Percentiles rank a stretch among this genome's conserved stretches.
Conservation (phyloP, 2,329 filamentous ascomycete species). For the Podosphaera aphanis region DNA sequence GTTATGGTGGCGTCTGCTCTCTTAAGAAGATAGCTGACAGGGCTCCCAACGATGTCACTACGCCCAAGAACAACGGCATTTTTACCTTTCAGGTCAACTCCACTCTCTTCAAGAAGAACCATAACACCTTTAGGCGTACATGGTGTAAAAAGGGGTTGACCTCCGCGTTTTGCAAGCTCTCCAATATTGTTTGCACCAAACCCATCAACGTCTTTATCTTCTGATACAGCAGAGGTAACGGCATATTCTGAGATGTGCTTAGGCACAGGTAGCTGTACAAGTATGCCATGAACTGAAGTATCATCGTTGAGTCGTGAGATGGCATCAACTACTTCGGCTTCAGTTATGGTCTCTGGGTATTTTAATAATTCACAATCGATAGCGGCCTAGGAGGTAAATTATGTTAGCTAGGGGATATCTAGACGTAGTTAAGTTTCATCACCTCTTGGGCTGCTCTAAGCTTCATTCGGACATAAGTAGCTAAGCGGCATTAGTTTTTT, state of each 20-base stretch:
- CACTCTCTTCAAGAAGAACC: constrained; percentile 65
- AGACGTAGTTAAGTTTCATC: constrained; percentile 1
- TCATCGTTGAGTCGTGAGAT: constrained; percentile 73
- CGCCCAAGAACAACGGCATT: constrained; percentile 82
- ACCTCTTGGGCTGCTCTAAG: constrained; percentile 88
- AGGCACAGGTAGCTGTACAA: constrained; percentile 82
- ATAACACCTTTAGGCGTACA: constrained; percentile 97
- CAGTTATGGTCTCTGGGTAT: constrained; percentile 57
- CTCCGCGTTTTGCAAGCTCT: constrained; percentile 86
- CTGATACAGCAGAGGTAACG: constrained; percentile 71
- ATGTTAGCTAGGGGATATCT: constrained; percentile 5
- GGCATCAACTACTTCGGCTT: constrained; percentile 65
- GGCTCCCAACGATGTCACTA: constrained; percentile 93
- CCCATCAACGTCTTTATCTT: constrained; percentile 94
- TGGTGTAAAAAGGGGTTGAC: constrained; percentile 68
- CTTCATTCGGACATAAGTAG: constrained; percentile 99
- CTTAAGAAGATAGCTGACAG: constrained; percentile 84
- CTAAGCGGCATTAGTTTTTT: constrained; percentile 20
- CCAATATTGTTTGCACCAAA: constrained; percentile 90
- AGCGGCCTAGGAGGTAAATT: constrained; percentile 37
- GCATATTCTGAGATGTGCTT: constrained; percentile 73
- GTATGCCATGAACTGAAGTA: constrained; percentile 63
- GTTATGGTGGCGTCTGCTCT: constrained; percentile 94
- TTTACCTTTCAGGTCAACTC: constrained; percentile 68
- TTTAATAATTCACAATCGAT: constrained; percentile 74